phyloP scores from a whole-genome alignment of 306 rosid genomes.

The Clitoria ternatea region DNA sequence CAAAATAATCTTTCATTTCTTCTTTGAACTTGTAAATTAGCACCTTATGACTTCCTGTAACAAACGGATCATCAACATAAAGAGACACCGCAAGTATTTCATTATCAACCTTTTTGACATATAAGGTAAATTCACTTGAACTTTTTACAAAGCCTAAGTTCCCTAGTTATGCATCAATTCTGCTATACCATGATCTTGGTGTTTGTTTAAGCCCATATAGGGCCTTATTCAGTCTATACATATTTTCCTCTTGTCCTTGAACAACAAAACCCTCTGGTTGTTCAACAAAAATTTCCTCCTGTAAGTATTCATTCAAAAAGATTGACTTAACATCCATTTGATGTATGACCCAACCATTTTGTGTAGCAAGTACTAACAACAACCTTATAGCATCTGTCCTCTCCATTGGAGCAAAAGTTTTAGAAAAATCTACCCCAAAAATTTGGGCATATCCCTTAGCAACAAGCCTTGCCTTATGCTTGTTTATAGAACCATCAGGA shows the following conservation, averaged over 20 bases:
- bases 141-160: not conserved
- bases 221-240: no score
- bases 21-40: no score
- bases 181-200: not conserved
- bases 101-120: no score
- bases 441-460: not conserved
- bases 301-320: not conserved
- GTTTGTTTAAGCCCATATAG: not conserved
- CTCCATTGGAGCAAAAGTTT: no score
- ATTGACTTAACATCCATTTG: not conserved
- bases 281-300: no score
- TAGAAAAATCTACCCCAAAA: not conserved
- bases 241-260: no score
- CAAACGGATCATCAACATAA: not conserved
- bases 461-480: not conserved
- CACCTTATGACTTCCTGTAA: not conserved
- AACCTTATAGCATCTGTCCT: not conserved
- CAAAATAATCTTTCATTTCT: no score
- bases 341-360: not conserved
- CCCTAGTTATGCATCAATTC: not conserved
- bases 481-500: not conserved
- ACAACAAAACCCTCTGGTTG: no score
- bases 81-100: no score
- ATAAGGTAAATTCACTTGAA: no score
- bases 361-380: not conserved